These are phyloP conservation scores for Colletotrichum karsti DNA, from an alignment of 2,329 filamentous ascomycete genomes.

Conservation along the genomic window DNA sequence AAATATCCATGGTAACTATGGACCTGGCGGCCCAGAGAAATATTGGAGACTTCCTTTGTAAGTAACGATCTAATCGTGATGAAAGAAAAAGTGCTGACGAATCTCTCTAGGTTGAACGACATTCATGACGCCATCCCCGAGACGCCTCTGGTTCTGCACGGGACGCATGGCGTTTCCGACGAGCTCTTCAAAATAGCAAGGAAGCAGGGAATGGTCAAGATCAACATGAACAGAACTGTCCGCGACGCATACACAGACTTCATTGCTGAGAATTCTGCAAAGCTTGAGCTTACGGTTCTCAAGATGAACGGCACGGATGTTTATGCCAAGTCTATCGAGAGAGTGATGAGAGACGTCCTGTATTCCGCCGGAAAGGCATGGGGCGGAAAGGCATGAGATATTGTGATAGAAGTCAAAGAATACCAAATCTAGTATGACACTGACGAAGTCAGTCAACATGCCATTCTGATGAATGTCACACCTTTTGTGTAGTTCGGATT, in stretches of 20 bases:
- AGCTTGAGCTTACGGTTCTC: background rate
- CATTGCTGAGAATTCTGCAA: background rate
- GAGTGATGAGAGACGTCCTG: background rate
- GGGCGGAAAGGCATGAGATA: background rate
- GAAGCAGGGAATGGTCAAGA: background rate
- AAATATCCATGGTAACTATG: background rate
- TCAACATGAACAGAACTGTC: constrained; percentile 1
- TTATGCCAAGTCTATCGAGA: background rate
- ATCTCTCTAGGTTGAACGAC: background rate
- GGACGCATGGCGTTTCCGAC: background rate
- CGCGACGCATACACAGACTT: constrained; percentile 4
- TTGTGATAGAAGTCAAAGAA: too few relatives aligned
- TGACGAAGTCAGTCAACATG: too few relatives aligned
- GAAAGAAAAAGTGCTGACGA: rapidly evolving
- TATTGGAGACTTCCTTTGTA: background rate
- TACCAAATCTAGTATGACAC: too few relatives aligned
- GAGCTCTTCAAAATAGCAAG: background rate
- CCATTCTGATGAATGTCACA: too few relatives aligned
- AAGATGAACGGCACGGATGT: background rate
- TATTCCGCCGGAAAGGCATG: background rate
- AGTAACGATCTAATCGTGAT: background rate
- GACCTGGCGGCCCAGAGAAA: background rate
- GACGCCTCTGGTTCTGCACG: background rate
- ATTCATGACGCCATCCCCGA: background rate
- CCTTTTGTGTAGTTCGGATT: too few relatives aligned